Conservation (phyloP, 257 asterid species). For the Solanum etuberosum region DNA sequence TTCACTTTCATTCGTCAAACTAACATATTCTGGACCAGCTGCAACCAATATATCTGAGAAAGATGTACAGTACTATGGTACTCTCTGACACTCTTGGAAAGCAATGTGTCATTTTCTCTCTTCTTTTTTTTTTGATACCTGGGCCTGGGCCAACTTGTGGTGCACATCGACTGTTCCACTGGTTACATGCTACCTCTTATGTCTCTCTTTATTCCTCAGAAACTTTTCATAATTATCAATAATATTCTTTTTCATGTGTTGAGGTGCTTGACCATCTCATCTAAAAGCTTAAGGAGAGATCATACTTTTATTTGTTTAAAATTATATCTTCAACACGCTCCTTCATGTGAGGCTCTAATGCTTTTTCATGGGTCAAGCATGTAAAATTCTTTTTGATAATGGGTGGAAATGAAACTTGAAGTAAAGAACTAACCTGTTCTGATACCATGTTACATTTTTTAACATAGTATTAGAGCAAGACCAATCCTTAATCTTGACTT, state of each 20-base stretch:
- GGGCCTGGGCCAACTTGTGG: neutral
- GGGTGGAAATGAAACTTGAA: neutral
- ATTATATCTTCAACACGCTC: neutral
- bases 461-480: neutral
- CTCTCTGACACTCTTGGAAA: neutral
- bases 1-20: neutral
- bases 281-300: neutral
- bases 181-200: neutral
- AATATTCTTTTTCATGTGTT: neutral
- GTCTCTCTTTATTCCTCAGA: neutral
- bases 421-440: neutral
- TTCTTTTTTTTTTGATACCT: neutral
- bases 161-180: neutral
- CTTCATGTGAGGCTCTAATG: neutral
- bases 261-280: neutral
- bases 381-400: neutral
- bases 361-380: neutral
- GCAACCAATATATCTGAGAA: neutral
- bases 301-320: neutral
- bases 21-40: neutral
- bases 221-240: neutral
- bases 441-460: neutral
- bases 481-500: neutral
- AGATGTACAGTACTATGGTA: neutral
- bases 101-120: neutral